These are phyloP conservation scores for Polygonum maritimum DNA, from an alignment of 148 eudicot species.

Conservation along the genomic window DNA sequence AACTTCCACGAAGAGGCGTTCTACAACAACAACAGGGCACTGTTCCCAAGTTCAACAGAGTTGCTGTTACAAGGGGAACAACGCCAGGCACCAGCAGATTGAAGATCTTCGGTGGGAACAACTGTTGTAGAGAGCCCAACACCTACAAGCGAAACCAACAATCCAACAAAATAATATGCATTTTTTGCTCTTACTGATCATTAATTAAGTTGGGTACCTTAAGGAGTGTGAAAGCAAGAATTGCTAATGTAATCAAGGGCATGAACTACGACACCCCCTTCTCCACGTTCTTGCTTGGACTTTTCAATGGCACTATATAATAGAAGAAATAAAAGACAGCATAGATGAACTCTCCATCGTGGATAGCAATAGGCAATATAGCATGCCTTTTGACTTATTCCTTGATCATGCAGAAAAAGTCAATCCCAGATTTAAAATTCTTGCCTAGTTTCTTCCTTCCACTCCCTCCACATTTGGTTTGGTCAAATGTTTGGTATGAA, in stretches of 20 bases:
- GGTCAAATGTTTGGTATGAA: not conserved
- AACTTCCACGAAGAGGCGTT: too few species aligned
- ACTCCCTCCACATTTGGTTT: not conserved
- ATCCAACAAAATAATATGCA: too few species aligned
- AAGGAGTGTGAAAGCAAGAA: not conserved
- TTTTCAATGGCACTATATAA: not conserved
- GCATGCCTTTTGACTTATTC: conserved; percentile 5
- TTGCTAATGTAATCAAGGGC: not conserved
- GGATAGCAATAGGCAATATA: not conserved
- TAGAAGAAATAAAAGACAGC: not conserved
- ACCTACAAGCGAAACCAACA: too few species aligned
- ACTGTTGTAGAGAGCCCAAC: too few species aligned
- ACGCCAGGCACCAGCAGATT: too few species aligned
- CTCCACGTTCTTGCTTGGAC: not conserved
- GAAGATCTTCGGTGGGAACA: too few species aligned
- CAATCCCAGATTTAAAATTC: not conserved
- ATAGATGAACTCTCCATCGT: not conserved
- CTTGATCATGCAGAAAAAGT: not conserved
- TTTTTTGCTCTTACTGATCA: too few species aligned
- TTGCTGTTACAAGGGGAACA: too few species aligned
- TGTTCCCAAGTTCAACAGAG: too few species aligned
- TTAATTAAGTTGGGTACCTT: not conserved
- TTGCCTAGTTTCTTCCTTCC: not conserved
- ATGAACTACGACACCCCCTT: not conserved
- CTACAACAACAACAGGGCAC: too few species aligned